phyloP scores from a whole-genome alignment of 2,329 filamentous ascomycete species.

The Xylariaceae sp. region DNA sequence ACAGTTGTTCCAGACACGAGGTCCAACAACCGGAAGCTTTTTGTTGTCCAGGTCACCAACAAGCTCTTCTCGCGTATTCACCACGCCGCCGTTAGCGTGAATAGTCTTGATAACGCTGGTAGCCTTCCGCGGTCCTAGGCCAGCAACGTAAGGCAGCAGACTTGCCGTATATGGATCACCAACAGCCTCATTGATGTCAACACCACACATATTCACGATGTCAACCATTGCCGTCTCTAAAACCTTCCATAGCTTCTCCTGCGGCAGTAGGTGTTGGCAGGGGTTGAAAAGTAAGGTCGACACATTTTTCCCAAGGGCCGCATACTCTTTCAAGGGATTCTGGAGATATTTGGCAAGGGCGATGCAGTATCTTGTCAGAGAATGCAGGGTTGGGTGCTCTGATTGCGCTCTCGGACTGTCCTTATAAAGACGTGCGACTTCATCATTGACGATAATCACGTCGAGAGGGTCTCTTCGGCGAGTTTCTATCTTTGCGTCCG shows the following conservation, averaged over 20 bases:
- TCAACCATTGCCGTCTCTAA: constrained; percentile 97
- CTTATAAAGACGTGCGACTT: constrained; percentile 94
- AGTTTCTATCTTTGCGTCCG: constrained; percentile 69
- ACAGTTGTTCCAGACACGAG: constrained; percentile 93
- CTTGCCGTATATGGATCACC: constrained; percentile 78
- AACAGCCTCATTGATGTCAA: constrained; percentile 91
- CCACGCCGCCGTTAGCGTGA: constrained; percentile 81
- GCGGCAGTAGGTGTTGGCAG: constrained; percentile 81
- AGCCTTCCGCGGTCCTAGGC: constrained; percentile 88
- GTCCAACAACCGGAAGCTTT: constrained; percentile 74
- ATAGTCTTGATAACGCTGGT: constrained; percentile 82
- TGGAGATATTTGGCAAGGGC: constrained; percentile 88
- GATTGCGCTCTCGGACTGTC: constrained; percentile 73
- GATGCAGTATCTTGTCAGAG: constrained; percentile 83
- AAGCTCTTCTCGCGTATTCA: constrained; percentile 80
- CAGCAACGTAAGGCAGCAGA: constrained; percentile 84
- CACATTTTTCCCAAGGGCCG: constrained; percentile 83
- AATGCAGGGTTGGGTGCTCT: constrained; percentile 76
- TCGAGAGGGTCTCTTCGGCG: constrained; percentile 77
- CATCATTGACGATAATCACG: constrained; percentile 89
- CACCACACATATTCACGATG: constrained; percentile 94
- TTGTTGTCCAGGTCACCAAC: constrained; percentile 81
- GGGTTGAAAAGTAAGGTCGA: constrained; percentile 83
- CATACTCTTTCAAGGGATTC: constrained; percentile 94
- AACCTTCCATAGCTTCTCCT: constrained; percentile 80